Conservation (phyloP, 495 filamentous ascomycete genomes). For the Alectoria sarmentosa region DNA sequence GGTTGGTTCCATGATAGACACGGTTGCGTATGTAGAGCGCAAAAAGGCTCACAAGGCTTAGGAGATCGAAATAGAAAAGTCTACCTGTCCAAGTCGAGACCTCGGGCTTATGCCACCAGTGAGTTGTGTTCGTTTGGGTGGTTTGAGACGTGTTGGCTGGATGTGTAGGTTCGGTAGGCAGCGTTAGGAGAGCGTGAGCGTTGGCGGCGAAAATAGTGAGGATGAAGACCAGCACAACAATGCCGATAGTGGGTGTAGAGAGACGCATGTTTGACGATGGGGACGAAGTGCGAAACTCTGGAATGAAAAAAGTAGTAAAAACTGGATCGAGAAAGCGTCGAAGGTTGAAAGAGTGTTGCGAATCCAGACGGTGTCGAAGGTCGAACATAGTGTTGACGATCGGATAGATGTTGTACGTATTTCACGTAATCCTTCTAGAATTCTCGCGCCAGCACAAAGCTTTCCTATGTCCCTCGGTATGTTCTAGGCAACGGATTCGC, state of each 20-base stretch:
- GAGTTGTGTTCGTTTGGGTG: background rate
- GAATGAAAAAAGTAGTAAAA: too few relatives aligned
- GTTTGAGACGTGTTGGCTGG: too few relatives aligned
- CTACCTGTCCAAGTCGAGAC: background rate
- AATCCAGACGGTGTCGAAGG: too few relatives aligned
- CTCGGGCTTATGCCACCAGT: background rate
- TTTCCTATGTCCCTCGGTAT: too few relatives aligned
- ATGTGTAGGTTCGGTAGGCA: background rate
- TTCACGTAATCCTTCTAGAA: too few relatives aligned
- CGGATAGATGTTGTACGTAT: too few relatives aligned
- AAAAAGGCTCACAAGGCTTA: background rate
- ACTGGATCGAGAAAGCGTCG: too few relatives aligned
- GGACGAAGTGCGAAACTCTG: background rate
- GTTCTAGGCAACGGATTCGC: too few relatives aligned
- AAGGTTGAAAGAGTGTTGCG: too few relatives aligned
- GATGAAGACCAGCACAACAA: background rate
- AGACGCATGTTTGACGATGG: background rate
- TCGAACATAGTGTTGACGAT: too few relatives aligned
- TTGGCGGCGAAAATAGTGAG: background rate
- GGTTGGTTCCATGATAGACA: background rate
- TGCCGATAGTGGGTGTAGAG: background rate
- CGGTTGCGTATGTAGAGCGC: background rate
- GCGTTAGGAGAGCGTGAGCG: background rate
- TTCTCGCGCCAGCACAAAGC: too few relatives aligned
- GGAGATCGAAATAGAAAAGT: background rate